phyloP scores from a whole-genome alignment of 2,329 filamentous ascomycete species.

The Botrytis byssoidea region DNA sequence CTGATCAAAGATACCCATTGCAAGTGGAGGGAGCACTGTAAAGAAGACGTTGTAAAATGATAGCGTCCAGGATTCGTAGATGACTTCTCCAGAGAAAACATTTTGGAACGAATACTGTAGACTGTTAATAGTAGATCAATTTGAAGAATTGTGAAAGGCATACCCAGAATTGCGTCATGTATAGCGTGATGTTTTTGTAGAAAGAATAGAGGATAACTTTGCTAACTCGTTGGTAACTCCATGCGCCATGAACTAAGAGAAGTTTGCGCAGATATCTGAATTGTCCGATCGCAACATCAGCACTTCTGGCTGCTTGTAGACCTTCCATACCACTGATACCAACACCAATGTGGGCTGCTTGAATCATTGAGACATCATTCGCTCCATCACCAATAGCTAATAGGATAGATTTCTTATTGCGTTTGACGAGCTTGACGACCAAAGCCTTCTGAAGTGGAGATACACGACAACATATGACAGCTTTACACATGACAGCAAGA shows the following conservation, averaged over 20 bases:
- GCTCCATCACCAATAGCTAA: constrained; percentile 96
- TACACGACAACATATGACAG: constrained; percentile 97
- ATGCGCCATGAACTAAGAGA: constrained; percentile 89
- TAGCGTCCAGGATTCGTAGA: constrained; percentile 99
- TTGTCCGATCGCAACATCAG: constrained; percentile 92
- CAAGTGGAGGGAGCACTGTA: constrained; percentile 88
- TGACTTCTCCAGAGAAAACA: constrained; percentile 94
- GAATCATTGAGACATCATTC: constrained; percentile 99
- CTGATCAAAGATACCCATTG: constrained; percentile 94
- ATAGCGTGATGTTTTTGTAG: constrained; percentile 98
- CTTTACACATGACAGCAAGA: constrained; percentile 92
- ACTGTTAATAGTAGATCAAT: constrained; percentile 26
- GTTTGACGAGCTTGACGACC: constrained; percentile 96
- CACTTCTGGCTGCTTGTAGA: constrained; percentile 91
- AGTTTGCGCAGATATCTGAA: constrained; percentile 94
- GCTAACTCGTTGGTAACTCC: constrained; percentile 96
- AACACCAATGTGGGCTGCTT: constrained; percentile 95
- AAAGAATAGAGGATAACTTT: constrained; percentile 98
- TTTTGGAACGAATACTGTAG: constrained; percentile 92
- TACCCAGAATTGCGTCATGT: constrained; percentile 99
- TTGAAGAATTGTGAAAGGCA: constrained; percentile 40
- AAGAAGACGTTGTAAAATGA: constrained; percentile 99
- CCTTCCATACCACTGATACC: constrained; percentile 97
- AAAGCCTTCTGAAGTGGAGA: constrained; percentile 95
- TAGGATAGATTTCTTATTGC: constrained; percentile 83